Evolutionary conservation across 2,329 filamentous ascomycete species (phyloP).

Genomic region (Colletotrichum simmondsii): DNA sequence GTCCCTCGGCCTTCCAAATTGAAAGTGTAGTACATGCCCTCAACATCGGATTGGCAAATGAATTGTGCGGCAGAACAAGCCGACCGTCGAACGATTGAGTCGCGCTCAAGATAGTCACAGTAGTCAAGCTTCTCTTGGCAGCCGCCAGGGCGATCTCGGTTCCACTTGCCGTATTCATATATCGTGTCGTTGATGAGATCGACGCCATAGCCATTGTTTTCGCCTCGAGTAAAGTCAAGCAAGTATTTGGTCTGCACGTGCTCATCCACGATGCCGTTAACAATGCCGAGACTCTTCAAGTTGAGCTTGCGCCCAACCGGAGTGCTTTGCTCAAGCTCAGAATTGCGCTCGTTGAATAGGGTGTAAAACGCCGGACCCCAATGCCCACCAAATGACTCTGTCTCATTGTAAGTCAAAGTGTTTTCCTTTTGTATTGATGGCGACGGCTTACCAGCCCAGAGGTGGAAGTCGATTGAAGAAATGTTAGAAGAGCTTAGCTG

Average conservation of each 20-base stretch:
- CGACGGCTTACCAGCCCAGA: neutral
- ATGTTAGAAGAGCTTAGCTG: slow-evolving; percentile 7
- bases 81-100: neutral
- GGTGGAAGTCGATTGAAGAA: slow-evolving; percentile 10
- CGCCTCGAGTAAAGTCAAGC: neutral
- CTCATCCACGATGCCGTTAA: slow-evolving; percentile 43
- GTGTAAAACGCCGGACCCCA: slow-evolving; percentile 8
- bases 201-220: neutral
- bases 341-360: slow-evolving; percentile 10
- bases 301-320: neutral
- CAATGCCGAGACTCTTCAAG: slow-evolving; percentile 1
- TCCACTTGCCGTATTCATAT: slow-evolving; percentile 15
- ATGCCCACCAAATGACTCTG: slow-evolving; percentile 13
- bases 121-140: slow-evolving; percentile 19
- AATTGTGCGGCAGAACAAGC: slow-evolving; percentile 1
- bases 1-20: neutral
- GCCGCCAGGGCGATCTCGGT: slow-evolving; percentile 12
- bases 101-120: slow-evolving; percentile 2
- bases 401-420: neutral
- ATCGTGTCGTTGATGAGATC: slow-evolving; percentile 3
- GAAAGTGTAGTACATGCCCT: slow-evolving; percentile 56
- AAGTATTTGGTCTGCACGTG: slow-evolving; percentile 1
- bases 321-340: neutral
- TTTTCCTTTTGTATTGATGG: no score
- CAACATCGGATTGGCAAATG: slow-evolving; percentile 50